Evolutionary conservation across 257 asterid genomes (phyloP).

Genomic region (Plectranthus barbatus): DNA sequence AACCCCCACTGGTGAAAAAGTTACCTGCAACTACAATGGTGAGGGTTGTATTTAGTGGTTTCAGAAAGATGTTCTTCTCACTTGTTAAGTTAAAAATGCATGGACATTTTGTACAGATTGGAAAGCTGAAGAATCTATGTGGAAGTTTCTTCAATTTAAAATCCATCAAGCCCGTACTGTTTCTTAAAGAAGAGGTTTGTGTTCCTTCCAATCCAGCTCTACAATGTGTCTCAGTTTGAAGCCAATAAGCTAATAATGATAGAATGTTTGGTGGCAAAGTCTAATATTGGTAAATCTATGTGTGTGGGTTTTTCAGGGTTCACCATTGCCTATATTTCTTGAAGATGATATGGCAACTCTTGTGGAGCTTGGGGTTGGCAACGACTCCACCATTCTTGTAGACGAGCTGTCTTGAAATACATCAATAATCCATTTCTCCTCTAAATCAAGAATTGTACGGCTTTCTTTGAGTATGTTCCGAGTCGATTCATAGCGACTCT

Average conservation of each 20-base stretch:
- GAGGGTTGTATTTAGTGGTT: slow-evolving; percentile 6
- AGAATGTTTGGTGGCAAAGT: no score
- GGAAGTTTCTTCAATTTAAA: slow-evolving; percentile 87
- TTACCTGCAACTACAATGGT: slow-evolving; percentile 84
- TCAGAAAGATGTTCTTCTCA: not conserved
- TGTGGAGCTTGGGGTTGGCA: slow-evolving; percentile 66
- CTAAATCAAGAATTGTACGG: not conserved
- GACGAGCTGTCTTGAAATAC: slow-evolving; percentile 45
- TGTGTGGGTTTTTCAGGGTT: slow-evolving; percentile 45
- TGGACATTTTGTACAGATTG: slow-evolving; percentile 39
- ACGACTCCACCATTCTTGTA: slow-evolving; percentile 64
- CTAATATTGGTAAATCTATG: not conserved
- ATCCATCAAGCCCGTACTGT: slow-evolving; percentile 62
- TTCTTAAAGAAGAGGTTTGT: slow-evolving; percentile 86
- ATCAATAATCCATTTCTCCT: not conserved
- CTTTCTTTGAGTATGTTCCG: not conserved
- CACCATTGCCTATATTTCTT: slow-evolving; percentile 65
- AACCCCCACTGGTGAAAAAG: slow-evolving; percentile 56
- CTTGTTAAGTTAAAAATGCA: not conserved
- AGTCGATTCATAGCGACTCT: no score
- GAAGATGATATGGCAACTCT: slow-evolving; percentile 87
- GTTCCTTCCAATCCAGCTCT: not conserved
- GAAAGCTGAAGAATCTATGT: slow-evolving; percentile 86
- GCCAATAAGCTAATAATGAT: not conserved
- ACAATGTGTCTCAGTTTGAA: not conserved